Base-by-base conservation (phyloP, 306 rosid genomes). In the Dryas alaskensis region DNA sequence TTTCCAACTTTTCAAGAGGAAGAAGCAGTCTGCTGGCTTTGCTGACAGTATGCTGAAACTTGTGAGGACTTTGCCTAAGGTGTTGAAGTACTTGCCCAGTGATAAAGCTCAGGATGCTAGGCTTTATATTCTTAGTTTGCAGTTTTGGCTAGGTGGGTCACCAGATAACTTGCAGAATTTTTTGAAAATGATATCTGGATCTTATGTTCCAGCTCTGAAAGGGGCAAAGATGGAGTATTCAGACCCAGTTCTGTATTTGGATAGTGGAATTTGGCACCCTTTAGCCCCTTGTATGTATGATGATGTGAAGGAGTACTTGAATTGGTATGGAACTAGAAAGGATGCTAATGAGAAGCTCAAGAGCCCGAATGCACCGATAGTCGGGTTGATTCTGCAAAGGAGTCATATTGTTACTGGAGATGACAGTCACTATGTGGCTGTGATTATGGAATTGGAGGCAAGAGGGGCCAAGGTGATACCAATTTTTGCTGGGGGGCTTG, bases 391-490 rank as follows among this genome's bases (percentile, higher is more conserved):
- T 78, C 75, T 95, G 83, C 99, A 95, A 79, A 90, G 98, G 80
- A 95, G 99, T 69, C 99, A 95, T 84, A 95, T 95, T 71, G 99
- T 95, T 60, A 95, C 99, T 2, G 99, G 99, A 7, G 99, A 95
- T 82, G 99, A 95, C 0, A 88, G 98, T 60, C 99, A 95, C 69
- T 95, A 95, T 75, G 99, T 86, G 78, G 99, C 99, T 67, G 98
- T 95, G 78, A 92, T 95, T 57, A 95, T 95, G 98, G 98, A 95
- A 65, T 63, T 95, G 43, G 99, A 95, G 86, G 98, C 98, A 3
- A 92, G 42, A 86, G 99, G 99, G 70, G 99, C 99, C 12, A 92
- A 87, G 79, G 99, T 95, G 72, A 86, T 95, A 16, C 99, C 99
- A 0, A 87, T 95, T 83, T 95, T 95, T 8, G 92, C 99, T 0